A percentile compares a stretch with the other conserved stretches of the same genome.
Evolutionary conservation across 768 basidiomycete species (phyloP).

Genomic region (Lyophyllum decastes): DNA sequence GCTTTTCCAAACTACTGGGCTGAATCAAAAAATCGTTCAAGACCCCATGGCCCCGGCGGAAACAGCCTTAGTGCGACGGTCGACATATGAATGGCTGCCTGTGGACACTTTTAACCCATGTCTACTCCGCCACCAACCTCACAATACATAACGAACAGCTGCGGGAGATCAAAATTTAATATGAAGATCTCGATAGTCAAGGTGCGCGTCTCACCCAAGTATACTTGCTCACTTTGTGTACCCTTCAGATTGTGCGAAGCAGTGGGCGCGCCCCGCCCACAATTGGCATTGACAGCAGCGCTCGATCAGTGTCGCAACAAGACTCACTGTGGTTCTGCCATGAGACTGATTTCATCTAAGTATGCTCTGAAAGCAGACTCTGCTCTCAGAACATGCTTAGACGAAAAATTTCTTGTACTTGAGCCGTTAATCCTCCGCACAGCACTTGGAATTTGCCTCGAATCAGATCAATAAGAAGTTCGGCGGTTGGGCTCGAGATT

Average conservation of each 20-base stretch:
- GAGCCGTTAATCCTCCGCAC: neutral
- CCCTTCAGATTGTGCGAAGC: neutral
- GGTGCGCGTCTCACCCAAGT: neutral
- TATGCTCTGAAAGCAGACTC: slow-evolving; percentile 2
- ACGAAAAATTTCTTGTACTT: neutral
- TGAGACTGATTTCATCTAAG: neutral
- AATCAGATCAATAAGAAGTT: neutral
- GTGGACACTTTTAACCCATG: too few species aligned
- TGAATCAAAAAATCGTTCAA: neutral
- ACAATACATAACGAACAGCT: too few species aligned
- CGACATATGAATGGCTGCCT: too few species aligned
- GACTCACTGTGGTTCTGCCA: neutral
- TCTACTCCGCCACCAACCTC: too few species aligned
- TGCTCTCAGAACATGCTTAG: neutral
- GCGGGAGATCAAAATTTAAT: too few species aligned
- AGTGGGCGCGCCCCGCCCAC: neutral
- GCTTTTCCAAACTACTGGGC: neutral
- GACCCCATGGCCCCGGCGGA: too few species aligned
- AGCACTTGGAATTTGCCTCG: too few species aligned
- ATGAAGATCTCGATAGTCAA: neutral
- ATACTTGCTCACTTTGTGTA: neutral
- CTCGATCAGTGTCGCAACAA: too few species aligned
- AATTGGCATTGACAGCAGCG: too few species aligned
- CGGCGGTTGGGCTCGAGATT: too few species aligned
- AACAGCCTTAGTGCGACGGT: too few species aligned